Base-by-base conservation (phyloP, 2,329 filamentous ascomycete genomes). In the Colletotrichum scovillei region DNA sequence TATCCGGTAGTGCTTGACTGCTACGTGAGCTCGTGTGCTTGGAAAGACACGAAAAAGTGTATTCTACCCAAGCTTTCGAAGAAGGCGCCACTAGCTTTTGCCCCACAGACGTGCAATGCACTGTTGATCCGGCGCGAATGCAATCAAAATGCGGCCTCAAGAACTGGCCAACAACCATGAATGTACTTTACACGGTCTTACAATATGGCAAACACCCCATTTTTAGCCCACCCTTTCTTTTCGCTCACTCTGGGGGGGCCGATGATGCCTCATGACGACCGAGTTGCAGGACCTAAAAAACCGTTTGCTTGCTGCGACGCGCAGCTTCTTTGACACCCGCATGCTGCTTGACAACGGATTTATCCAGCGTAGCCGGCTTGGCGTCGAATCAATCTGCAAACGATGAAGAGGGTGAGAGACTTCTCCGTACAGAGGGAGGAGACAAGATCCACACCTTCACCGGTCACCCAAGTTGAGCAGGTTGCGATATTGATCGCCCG, bases 381-480 rank as follows among this genome's bases (percentile, higher is more conserved):
- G 56, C 60, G 38, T 35, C 58, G 30, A 53, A 55, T 28, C 26
- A 19, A 30, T 56, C 8, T 28, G 64, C 46, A n/a, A 49, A 24
- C 58, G 19, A 52, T 19, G 16, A 19, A 49, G 19, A 49, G 42
- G 19, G 19, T n/a, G 16, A 49, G 7, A 49, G 42, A 49, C 19
- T 49, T 7, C 11, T 35, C 32, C 11, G 11, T 35, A 35, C 19
- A 8, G n/a, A 19, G 19, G 4, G 19, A n/a, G 19, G 19, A 19
- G 11, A 58, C 7, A 19, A 53, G 42, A 70, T 70, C 70, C 70
- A 73, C 70, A 65, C 42, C 70, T 52, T 73, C 66, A 73, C 70
- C 70, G 70, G 67, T 73, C 70, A 35, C 24, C 69, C 69, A 69
- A 69, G 58, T 72, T 64, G 19, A 69, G 55, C 55, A 57, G 26